Conservation (phyloP, 1,284 basidiomycete species). For the Schizophyllum commune region DNA sequence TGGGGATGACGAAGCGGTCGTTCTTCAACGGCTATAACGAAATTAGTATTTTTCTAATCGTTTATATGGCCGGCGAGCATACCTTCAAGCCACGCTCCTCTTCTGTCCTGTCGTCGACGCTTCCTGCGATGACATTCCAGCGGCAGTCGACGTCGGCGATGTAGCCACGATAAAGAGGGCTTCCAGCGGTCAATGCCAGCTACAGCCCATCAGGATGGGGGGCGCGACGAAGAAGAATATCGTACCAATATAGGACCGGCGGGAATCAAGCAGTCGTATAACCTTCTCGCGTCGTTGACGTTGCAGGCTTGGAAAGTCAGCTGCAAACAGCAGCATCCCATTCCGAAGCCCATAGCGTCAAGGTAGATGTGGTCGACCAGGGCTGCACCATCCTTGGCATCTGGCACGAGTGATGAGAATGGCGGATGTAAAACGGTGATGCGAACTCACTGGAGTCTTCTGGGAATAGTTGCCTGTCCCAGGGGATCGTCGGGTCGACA, state of each 20-base stretch:
- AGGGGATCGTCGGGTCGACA: conserved; percentile 85
- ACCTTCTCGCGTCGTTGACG: conserved; percentile 81
- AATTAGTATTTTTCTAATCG: conserved; percentile 3
- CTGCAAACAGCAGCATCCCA: conserved; percentile 98
- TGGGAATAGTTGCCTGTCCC: conserved; percentile 70
- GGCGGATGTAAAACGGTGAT: background rate
- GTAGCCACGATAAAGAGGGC: conserved; percentile 91
- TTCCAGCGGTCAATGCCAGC: conserved; percentile 92
- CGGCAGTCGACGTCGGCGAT: conserved; percentile 95
- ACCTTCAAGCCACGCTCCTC: conserved; percentile 90
- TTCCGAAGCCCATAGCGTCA: conserved; percentile 99
- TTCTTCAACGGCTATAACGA: conserved; percentile 64
- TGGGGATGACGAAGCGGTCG: conserved; percentile 76
- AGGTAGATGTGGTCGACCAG: conserved; percentile 91
- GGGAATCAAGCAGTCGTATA: conserved; percentile 94
- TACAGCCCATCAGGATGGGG: conserved; percentile 21
- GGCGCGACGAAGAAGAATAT: conserved; percentile 1
- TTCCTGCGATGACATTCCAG: conserved; percentile 97
- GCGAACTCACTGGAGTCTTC: conserved; percentile 65
- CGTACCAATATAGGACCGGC: conserved; percentile 89
- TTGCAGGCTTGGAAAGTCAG: conserved; percentile 97
- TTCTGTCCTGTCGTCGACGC: conserved; percentile 93
- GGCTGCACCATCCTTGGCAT: conserved; percentile 85
- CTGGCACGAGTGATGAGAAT: conserved; percentile 29
- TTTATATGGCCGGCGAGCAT: conserved; percentile 6